These are phyloP conservation scores for Sphaerobolus stellatus DNA, from an alignment of 1,284 basidiomycete species.

Conservation along the genomic window DNA sequence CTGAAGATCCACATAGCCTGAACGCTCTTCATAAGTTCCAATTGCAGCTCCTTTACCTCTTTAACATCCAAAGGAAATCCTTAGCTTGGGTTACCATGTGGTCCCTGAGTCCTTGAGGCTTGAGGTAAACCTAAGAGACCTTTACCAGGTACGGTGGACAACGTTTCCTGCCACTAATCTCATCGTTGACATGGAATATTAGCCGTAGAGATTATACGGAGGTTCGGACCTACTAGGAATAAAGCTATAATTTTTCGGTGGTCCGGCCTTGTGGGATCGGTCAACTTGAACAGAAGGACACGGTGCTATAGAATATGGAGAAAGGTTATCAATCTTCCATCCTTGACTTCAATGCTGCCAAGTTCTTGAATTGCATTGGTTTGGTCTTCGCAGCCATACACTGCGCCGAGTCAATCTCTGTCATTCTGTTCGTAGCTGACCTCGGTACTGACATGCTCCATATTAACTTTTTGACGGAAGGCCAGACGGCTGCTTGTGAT, in stretches of 20 bases:
- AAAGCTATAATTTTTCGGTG: conserved; percentile 34
- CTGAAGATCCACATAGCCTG: neutral
- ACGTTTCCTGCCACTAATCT: conserved; percentile 34
- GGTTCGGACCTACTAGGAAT: conserved; percentile 36
- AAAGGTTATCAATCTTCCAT: conserved; percentile 30
- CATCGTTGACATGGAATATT: conserved; percentile 45
- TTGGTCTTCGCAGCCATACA: neutral
- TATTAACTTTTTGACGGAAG: conserved; percentile 24
- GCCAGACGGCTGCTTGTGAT: conserved; percentile 32
- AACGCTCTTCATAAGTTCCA: conserved; percentile 33
- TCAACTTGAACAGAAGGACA: conserved; percentile 30
- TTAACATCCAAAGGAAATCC: conserved; percentile 22
- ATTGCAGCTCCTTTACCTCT: conserved; percentile 29
- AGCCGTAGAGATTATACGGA: too few species aligned
- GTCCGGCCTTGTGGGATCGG: conserved; percentile 29
- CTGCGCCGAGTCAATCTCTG: neutral
- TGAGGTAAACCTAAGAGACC: conserved; percentile 16
- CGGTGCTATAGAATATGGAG: conserved; percentile 37
- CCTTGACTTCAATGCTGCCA: conserved; percentile 21
- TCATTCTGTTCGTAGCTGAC: neutral
- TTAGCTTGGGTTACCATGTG: conserved; percentile 23
- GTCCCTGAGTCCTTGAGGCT: conserved; percentile 23
- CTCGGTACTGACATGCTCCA: neutral
- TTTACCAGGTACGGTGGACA: neutral
- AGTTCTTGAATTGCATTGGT: conserved; percentile 21